Evolutionary conservation across 78 protist species (phyloP), one percentile per base, ranked within the genome.

Genomic region (Mantamonas sphyraenae): DNA sequence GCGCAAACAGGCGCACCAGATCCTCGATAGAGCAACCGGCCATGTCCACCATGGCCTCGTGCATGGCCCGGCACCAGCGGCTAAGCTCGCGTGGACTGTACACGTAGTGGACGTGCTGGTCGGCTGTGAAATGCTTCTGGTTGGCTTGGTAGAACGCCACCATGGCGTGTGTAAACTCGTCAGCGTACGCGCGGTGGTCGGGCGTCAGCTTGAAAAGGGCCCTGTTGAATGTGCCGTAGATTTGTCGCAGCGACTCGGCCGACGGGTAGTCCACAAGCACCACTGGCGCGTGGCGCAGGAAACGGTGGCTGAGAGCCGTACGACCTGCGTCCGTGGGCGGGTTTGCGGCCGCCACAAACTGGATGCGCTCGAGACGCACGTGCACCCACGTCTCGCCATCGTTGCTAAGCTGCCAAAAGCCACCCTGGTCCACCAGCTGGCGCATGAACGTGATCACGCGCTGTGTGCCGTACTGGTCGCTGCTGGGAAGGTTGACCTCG

Each of bases 311-410:
- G 22, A 97, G 81, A 35, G 87, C 91, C 45, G 76, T 87, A n/a
- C 98, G 94, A 35, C 99, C 99, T 16, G 97, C 90, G 64, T 93
- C 97, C 2, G 99, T 93, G 59, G 98, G 98, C 19, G 99, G 99
- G 73, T 97, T 95, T n/a, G n/a, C n/a, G n/a, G n/a, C n/a, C n/a
- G n/a, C 84, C 28, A 85, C 89, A 69, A 90, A 75, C 71, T 90
- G 96, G 14, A 95, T 67, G 37, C 91, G 83, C 64, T 93, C 95
- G 17, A 95, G 70, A 28, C 34, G 9, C 30, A 92, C 83, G 93
- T 92, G 93, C 45, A 61, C 68, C 95, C 93, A 96, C 84, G 90
- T 94, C 17, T 99, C 99, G 40, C 96, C 95, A 28, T 68, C 80
- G 71, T 92, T 96, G 38, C 86, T 81, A 31, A 95, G 22, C 71